Conservation (phyloP, 208 protist species). For the Baffinella frigidus region DNA sequence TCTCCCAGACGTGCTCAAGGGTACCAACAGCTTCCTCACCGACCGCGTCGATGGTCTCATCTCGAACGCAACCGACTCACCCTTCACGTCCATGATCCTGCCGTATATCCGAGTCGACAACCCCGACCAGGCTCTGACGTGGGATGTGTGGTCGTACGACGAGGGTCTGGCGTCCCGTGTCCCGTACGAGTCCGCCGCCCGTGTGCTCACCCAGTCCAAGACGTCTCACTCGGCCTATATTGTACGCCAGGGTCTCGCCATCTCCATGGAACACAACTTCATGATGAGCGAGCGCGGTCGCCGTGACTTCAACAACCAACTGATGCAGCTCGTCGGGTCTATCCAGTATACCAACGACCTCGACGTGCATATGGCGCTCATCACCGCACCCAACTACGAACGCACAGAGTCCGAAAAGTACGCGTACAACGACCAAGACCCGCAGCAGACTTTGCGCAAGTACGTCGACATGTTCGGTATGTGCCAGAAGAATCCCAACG, state of each 20-base stretch:
- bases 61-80: not conserved
- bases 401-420: not conserved
- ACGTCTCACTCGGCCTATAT: not conserved
- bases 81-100: not conserved
- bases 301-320: slow-evolving; percentile 1
- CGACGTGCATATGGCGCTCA: slow-evolving; percentile 17
- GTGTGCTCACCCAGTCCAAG: slow-evolving; percentile 12
- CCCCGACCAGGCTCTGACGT: not conserved
- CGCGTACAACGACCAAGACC: not conserved
- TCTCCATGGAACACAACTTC: slow-evolving; percentile 40
- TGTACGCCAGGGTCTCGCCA: slow-evolving; percentile 32
- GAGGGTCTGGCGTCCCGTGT: not conserved
- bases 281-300: not conserved
- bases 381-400: not conserved
- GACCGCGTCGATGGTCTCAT: slow-evolving; percentile 49
- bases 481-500: slow-evolving; percentile 1
- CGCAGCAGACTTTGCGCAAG: not conserved
- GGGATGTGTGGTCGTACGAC: not conserved
- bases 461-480: slow-evolving; percentile 29
- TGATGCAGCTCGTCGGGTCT: not conserved
- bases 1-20: not conserved
- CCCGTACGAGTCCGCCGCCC: slow-evolving; percentile 9
- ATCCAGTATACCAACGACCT: slow-evolving; percentile 46
- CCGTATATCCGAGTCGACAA: not conserved
- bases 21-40: not conserved